Base-by-base conservation (phyloP, 2,329 filamentous ascomycete genomes). In the Colletotrichum caudatum region DNA sequence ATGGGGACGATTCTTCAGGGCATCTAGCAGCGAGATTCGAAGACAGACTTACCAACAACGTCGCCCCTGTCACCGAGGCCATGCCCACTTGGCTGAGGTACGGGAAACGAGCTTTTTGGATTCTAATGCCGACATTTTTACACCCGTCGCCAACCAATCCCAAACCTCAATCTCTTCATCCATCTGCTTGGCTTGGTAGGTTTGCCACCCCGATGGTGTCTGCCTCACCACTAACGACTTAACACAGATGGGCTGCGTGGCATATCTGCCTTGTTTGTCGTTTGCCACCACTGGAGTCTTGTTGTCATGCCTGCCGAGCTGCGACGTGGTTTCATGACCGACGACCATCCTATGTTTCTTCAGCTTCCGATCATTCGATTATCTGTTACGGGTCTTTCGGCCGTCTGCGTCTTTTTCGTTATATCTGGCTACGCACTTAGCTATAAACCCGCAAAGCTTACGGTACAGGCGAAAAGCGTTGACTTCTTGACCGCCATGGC, bases 191-290 rank as follows among this genome's bases (percentile, higher is more conserved):
- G 61, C 61, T 64, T 9, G 61, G 60, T 63, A 39, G 11, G 60
- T 8, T 37, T 18, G 14, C 37, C 23, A 12, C 6, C 35, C 11
- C n/a, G n/a, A 16, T 12, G 1, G 0, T 14, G 2, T 6, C 18
- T 14, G 14, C 14, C 20, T 37, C 16, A 14, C 9, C 16, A 7
- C 44, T 46, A 46, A 46, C 4, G 20, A 20, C 8, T 2, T 14
- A 11, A 12, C 26, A 12, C 20, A 71, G 91, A 93, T 74, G 91
- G 91, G 18, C 81, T 93, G 18, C 82, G 91, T 76, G 91, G 91
- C 4, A 91, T 92, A 73, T 90, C 90, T 5, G 89, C 91, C 3
- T 84, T 93, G 39, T 77, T 92, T 37, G 91, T 93, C 18, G 92
- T 92, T 78, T 83, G 86, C 74, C 88, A 90, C 64, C 89, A 91